Evolutionary conservation across 2,329 filamentous ascomycete genomes (phyloP).

Genomic region (Septoria linicola): DNA sequence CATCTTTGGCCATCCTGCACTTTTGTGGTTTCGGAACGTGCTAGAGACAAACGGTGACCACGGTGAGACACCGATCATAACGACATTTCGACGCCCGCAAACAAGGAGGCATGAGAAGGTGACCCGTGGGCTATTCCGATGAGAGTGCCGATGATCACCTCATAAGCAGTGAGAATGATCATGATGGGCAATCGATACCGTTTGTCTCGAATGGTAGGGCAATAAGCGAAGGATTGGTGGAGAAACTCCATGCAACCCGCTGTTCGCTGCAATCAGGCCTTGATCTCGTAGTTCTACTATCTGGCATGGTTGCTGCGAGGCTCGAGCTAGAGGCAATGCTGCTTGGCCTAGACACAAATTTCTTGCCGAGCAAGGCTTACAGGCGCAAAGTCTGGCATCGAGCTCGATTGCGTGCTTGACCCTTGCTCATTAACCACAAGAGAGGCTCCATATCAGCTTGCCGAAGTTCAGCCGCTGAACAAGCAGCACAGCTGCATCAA

Average conservation of each 20-base stretch:
- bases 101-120: too few species aligned
- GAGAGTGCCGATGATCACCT: slow-evolving; percentile 11
- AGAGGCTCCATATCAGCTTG: background rate
- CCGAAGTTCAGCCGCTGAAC: slow-evolving; percentile 5
- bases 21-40: background rate
- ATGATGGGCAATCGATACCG: background rate
- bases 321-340: background rate
- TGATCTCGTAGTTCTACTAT: background rate
- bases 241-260: background rate
- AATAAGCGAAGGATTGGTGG: background rate
- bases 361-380: slow-evolving; percentile 4
- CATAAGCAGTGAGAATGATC: slow-evolving; percentile 7
- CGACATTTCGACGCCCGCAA: too few species aligned
- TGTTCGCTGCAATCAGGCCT: background rate
- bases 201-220: background rate
- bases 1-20: slow-evolving; percentile 18
- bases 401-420: slow-evolving; percentile 21
- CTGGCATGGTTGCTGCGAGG: background rate
- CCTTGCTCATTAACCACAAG: slow-evolving; percentile 17
- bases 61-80: too few species aligned
- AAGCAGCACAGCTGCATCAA: slow-evolving; percentile 14
- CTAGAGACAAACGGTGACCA: too few species aligned
- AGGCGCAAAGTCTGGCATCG: background rate
- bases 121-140: too few species aligned
- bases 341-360: background rate